Evolutionary conservation across 202 grass and related monocot species (phyloP), one percentile per base, ranked within the genome.

Genomic region (Schoenoplectus tabernaemontani): DNA sequence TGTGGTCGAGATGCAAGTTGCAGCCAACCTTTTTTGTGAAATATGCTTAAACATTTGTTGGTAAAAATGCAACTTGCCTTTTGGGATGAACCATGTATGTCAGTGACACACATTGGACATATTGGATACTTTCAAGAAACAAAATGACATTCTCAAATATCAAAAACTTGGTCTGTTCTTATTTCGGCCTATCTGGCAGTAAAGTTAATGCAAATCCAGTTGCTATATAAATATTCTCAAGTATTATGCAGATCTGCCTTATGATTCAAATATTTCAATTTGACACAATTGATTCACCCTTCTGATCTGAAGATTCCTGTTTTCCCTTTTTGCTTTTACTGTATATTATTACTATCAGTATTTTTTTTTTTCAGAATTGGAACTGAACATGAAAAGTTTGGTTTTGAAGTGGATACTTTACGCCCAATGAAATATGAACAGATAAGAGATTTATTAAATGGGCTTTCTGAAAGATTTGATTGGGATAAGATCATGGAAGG

Each of bases 341-440:
- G 48, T 51, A 51, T 22, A 48, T 48, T 23, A 72, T 72, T 53
- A 28, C 4, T 1, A 26, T 76, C 78, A 51, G 23, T 28, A 36
- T 20, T 59, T 77, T 26, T 59, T 72, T 79, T 82, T 61, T 71
- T 60, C 92, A 98, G 96, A 87, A 98, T 98, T 85, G 96, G 96
- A 65, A 98, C 91, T 5, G 91, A 98, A 50, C 96, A 98, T 88
- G 96, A 98, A 19, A 98, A 95, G 71, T 98, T 98, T 85, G 96
- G 96, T 78, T 98, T 98, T 64, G 91, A 98, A 77, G 82, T 95
- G 44, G 83, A 84, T 75, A 92, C 86, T 74, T 86, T 98, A 71
- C 91, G 85, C 5, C 91, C 96, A 67, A 95, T 98, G 53, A 95
- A 83, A 11, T 98, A 98, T 8, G 90, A 91, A 54, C 96, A 98